phyloP scores from a whole-genome alignment of 1,284 basidiomycete genomes.

The Irpex lacteus region DNA sequence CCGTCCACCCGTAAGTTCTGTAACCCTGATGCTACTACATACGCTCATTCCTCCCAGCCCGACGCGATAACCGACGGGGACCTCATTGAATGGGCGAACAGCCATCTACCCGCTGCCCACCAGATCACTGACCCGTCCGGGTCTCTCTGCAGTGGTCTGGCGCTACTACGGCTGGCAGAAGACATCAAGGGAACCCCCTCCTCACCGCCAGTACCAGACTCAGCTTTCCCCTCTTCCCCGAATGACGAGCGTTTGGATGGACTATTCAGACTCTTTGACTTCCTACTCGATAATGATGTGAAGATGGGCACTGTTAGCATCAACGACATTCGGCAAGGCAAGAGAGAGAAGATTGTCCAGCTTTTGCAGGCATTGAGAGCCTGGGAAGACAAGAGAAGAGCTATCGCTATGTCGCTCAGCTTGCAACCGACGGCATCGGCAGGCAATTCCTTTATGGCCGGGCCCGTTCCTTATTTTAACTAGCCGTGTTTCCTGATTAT shows the following conservation, averaged over 20 bases:
- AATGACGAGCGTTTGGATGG: constrained; percentile 84
- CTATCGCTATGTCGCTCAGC: constrained; percentile 47
- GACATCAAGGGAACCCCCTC: constrained; percentile 67
- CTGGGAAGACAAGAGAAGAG: constrained; percentile 74
- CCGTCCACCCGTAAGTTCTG: constrained; percentile 13
- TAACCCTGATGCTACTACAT: constrained; percentile 7
- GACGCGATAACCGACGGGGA: constrained; percentile 39
- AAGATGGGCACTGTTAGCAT: constrained; percentile 88
- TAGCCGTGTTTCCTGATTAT: neutral
- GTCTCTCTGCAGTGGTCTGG: constrained; percentile 63
- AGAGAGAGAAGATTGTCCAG: constrained; percentile 74
- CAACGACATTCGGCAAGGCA: constrained; percentile 83
- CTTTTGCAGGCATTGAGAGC: constrained; percentile 71
- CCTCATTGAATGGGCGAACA: constrained; percentile 86
- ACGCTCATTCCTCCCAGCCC: constrained; percentile 19
- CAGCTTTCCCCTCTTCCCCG: constrained; percentile 67
- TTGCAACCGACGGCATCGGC: constrained; percentile 33
- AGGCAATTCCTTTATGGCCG: constrained; percentile 25
- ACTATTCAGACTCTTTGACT: constrained; percentile 86
- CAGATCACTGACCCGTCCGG: constrained; percentile 56
- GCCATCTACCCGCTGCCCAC: constrained; percentile 66
- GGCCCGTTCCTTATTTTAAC: constrained; percentile 18
- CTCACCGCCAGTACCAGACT: constrained; percentile 72
- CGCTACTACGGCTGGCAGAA: constrained; percentile 73
- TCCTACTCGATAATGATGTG: constrained; percentile 84